Base-by-base conservation (phyloP, 495 filamentous ascomycete species). In the Penicillium soppii region DNA sequence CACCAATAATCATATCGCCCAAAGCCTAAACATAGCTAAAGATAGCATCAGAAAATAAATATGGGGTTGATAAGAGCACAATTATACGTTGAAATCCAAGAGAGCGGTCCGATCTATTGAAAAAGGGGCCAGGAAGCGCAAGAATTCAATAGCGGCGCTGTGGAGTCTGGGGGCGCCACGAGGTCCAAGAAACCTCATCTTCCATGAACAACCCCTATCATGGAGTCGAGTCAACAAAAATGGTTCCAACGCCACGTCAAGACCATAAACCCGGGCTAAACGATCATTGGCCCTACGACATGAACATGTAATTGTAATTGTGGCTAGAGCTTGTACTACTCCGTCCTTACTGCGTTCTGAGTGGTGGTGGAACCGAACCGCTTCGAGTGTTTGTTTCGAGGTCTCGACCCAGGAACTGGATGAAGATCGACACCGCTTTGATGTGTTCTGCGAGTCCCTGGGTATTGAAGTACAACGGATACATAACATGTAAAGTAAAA, bases 91-190 rank as follows among this genome's bases (percentile, higher is more conserved):
- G 22, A 3, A 37, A 25, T 37, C 23, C 20, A 26, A 49, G 32
- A 22, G 1, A 41, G 20, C 33, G 33, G 21, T 22, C 37, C 52
- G 52, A 48, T 56, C 47, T 38, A 44, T 43, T 43, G 53, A 56
- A 47, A 52, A 55, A 40, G 32, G 52, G 47, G 41, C 30, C 42
- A 60, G 27, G 26, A 53, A 47, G 39, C 40, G n/a, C 30, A 36
- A 43, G 22, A 53, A 45, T 29, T 51, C 52, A 42, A 54, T 61
- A 54, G 59, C 27, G 45, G 45, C 43, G 49, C 43, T 7, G 61
- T 64, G 58, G 61, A 56, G 58, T 62, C 50, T 48, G 43, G 48
- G 48, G 54, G 9, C 42, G 50, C 49, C 58, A 61, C 61, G 55
- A 62, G 55, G 52, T 26, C 46, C 29, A 25, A 20, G 33, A 19